Percentiles rank a stretch among this genome's conserved stretches.
Evolutionary conservation across 1,284 basidiomycete genomes (phyloP).

Genomic region (Trametes sp.): DNA sequence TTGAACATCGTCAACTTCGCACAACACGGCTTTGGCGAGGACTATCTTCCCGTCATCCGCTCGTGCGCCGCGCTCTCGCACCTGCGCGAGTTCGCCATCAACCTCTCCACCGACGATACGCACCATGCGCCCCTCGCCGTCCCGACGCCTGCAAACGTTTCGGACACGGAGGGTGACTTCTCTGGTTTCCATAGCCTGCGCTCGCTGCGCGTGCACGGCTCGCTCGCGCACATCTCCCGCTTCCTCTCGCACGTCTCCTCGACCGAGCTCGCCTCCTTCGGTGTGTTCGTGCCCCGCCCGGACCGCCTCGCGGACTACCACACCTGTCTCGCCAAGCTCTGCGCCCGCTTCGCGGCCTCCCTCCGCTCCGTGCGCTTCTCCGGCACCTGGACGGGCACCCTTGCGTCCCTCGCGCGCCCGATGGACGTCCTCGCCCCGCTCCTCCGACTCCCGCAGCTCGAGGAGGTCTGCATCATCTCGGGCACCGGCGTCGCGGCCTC

Average conservation of each 20-base stretch:
- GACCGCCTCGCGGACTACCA: slow-evolving; percentile 20
- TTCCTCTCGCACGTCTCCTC: slow-evolving; percentile 21
- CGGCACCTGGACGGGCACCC: slow-evolving; percentile 21
- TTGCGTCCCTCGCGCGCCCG: slow-evolving; percentile 14
- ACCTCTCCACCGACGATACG: slow-evolving; percentile 10
- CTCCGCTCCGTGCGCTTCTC: slow-evolving; percentile 20
- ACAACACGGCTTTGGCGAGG: slow-evolving; percentile 13
- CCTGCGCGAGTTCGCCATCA: slow-evolving; percentile 20
- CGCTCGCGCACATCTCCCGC: slow-evolving; percentile 19
- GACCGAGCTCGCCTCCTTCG: slow-evolving; percentile 17
- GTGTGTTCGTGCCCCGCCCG: slow-evolving; percentile 18
- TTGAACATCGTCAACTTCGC: slow-evolving; percentile 23
- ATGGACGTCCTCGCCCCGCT: slow-evolving; percentile 19
- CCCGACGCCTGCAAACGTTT: not conserved
- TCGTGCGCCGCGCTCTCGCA: slow-evolving; percentile 17
- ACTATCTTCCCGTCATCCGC: slow-evolving; percentile 19
- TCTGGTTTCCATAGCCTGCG: slow-evolving; percentile 19
- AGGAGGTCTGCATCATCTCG: slow-evolving; percentile 19
- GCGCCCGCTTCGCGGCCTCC: slow-evolving; percentile 14
- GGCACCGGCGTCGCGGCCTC: slow-evolving; percentile 20
- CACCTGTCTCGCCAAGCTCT: slow-evolving; percentile 12
- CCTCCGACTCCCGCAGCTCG: slow-evolving; percentile 19
- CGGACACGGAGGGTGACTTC: not conserved
- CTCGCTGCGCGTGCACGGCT: slow-evolving; percentile 22
- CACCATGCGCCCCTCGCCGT: not conserved